Conservation (phyloP, 78 protist species). For the Acrasis kona region DNA sequence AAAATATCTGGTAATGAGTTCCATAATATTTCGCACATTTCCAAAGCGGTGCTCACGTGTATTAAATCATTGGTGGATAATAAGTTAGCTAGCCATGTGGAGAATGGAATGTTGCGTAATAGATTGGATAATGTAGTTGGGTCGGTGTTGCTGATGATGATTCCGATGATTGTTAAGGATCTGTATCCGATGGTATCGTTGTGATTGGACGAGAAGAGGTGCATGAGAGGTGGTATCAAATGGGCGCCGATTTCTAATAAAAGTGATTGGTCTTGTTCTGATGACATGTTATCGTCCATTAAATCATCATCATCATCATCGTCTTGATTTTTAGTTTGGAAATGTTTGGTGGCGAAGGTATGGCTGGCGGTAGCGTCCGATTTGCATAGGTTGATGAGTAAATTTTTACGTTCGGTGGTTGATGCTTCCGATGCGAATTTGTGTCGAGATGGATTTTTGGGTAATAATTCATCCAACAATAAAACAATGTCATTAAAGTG, state of each 20-base stretch:
- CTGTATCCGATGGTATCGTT: not conserved
- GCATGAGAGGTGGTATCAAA: not conserved
- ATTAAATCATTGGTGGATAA: not conserved
- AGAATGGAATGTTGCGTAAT: not conserved
- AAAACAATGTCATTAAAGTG: too few species aligned
- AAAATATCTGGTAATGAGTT: slow-evolving; percentile 31
- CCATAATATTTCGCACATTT: not conserved
- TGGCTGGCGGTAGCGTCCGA: too few species aligned
- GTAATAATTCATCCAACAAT: too few species aligned
- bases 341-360: too few species aligned
- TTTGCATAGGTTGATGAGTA: too few species aligned
- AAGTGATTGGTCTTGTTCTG: not conserved
- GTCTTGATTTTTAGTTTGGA: too few species aligned
- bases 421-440: too few species aligned
- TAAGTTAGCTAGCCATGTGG: slow-evolving; percentile 8
- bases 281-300: too few species aligned
- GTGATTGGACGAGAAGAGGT: not conserved
- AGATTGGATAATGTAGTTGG: not conserved
- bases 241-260: not conserved
- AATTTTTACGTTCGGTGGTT: too few species aligned
- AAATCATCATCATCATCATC: too few species aligned
- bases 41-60: slow-evolving; percentile 7
- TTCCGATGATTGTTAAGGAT: not conserved
- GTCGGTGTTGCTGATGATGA: not conserved
- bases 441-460: too few species aligned